phyloP scores from a whole-genome alignment of 768 basidiomycete genomes.

The Boletus tylopilopsis region DNA sequence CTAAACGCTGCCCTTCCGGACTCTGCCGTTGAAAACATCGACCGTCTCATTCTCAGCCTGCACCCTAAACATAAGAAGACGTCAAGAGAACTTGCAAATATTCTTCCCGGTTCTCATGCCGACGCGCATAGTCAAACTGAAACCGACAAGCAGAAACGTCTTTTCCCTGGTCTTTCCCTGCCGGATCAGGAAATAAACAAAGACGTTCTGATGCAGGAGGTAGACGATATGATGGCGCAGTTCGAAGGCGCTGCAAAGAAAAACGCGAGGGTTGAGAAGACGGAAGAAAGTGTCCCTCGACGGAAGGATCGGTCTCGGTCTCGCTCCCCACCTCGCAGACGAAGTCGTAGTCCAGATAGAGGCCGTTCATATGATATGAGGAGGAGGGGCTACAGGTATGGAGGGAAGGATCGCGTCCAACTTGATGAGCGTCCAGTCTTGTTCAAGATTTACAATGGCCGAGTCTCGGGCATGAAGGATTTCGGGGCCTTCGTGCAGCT shows the following conservation, averaged over 20 bases:
- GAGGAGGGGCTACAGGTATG: slow-evolving; percentile 39
- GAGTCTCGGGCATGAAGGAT: slow-evolving; percentile 82
- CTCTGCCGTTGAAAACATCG: slow-evolving; percentile 87
- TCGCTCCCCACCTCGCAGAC: slow-evolving; percentile 44
- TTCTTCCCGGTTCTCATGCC: slow-evolving; percentile 31
- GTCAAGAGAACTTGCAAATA: slow-evolving; percentile 36
- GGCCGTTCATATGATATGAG: slow-evolving; percentile 45
- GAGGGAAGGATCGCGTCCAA: slow-evolving; percentile 31
- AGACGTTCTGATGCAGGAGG: slow-evolving; percentile 82
- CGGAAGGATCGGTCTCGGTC: slow-evolving; percentile 47
- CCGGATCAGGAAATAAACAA: slow-evolving; percentile 67
- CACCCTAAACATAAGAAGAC: slow-evolving; percentile 94
- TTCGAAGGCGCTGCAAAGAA: slow-evolving; percentile 69
- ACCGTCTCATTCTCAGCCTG: slow-evolving; percentile 90
- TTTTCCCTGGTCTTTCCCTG: slow-evolving; percentile 88
- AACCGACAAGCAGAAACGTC: slow-evolving; percentile 70
- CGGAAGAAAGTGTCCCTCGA: slow-evolving; percentile 57
- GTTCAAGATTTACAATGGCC: slow-evolving; percentile 93
- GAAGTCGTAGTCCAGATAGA: slow-evolving; percentile 59
- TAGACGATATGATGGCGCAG: slow-evolving; percentile 85
- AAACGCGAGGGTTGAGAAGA: slow-evolving; percentile 38
- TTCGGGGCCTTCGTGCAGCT: slow-evolving; percentile 94
- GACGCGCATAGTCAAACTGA: slow-evolving; percentile 41
- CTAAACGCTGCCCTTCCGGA: slow-evolving; percentile 82
- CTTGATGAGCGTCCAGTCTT: slow-evolving; percentile 82